Evolutionary conservation across 1,139 yeast genomes (phyloP).

Genomic region (Protomyces inouyei): DNA sequence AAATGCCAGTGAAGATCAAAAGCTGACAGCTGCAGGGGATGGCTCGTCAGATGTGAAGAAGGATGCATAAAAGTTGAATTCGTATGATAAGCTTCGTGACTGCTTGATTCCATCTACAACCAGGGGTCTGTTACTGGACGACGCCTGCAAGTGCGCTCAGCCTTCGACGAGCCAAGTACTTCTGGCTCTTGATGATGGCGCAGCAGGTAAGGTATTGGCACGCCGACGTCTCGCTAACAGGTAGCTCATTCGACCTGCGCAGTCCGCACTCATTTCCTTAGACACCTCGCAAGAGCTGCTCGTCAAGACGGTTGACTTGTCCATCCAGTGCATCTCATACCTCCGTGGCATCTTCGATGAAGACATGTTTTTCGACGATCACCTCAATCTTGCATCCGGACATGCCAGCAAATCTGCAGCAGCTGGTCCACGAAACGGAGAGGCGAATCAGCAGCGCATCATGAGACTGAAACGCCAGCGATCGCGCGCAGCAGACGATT

Average conservation of each 20-base stretch:
- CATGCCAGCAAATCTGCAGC: neutral
- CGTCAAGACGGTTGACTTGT: conserved; percentile 31
- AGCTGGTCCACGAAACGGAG: neutral
- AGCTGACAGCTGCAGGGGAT: too few relatives aligned
- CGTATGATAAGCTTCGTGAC: neutral
- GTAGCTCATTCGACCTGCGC: neutral
- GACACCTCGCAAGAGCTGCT: conserved; percentile 31
- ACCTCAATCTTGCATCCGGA: conserved; percentile 12
- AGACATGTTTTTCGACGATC: conserved; percentile 33
- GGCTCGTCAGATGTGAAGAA: neutral
- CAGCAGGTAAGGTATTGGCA: neutral
- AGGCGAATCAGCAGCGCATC: conserved; percentile 32
- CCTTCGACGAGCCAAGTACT: too few relatives aligned
- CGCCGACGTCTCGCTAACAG: neutral
- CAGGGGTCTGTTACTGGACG: neutral
- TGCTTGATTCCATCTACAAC: neutral
- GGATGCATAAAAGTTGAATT: neutral
- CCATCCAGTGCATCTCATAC: conserved; percentile 33
- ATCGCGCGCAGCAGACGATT: conserved; percentile 45
- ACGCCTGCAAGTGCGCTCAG: too few relatives aligned
- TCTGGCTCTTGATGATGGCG: neutral
- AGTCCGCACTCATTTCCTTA: neutral
- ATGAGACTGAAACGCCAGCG: conserved; percentile 48
- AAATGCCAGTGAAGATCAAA: too few relatives aligned
- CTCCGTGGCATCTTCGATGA: conserved; percentile 31